Percentiles rank a stretch among this genome's conserved stretches.
These are phyloP conservation scores for Bipolaris zeicola DNA, from an alignment of 2,329 filamentous ascomycete species.

Conservation along the genomic window DNA sequence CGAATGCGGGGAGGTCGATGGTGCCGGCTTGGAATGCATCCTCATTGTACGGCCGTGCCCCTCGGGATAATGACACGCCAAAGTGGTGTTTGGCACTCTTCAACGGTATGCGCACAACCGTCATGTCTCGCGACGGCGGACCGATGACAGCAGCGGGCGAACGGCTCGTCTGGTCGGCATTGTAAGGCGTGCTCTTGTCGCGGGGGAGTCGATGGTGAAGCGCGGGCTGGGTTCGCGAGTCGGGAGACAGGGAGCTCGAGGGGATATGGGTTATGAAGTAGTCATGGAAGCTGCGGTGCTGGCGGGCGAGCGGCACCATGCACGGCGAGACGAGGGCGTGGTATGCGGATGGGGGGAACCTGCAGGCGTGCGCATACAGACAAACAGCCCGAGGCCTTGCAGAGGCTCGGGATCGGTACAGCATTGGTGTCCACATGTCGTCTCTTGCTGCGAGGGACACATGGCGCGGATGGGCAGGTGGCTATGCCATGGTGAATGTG, in stretches of 20 bases:
- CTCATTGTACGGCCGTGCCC: constrained; percentile 87
- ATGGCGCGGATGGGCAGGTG: constrained; percentile 36
- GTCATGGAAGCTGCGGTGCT: constrained; percentile 72
- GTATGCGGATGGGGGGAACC: constrained; percentile 13
- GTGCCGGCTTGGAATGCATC: constrained; percentile 94
- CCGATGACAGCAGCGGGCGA: constrained; percentile 47
- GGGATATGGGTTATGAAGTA: constrained; percentile 98
- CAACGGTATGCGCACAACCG: constrained; percentile 92
- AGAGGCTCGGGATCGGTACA: constrained; percentile 35
- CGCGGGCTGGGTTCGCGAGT: constrained; percentile 68
- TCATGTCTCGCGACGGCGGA: constrained; percentile 68
- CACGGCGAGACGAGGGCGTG: constrained; percentile 8
- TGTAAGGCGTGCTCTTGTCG: constrained; percentile 80
- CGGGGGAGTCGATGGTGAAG: constrained; percentile 86
- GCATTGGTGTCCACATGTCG: constrained; percentile 48
- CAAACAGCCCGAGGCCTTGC: constrained; percentile 29
- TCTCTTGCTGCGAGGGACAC: constrained; percentile 38
- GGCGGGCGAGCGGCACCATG: constrained; percentile 23
- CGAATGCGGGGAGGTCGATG: constrained; percentile 90
- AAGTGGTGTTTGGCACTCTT: constrained; percentile 96
- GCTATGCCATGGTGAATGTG: constrained; percentile 39
- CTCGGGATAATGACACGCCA: constrained; percentile 77
- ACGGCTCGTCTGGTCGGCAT: constrained; percentile 49
- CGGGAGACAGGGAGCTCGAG: constrained; percentile 89
- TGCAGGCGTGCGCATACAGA: constrained; percentile 18